A percentile compares a stretch with the other conserved stretches of the same genome.
phyloP scores from a whole-genome alignment of 495 filamentous ascomycete species.

The Penicillium nucicola region DNA sequence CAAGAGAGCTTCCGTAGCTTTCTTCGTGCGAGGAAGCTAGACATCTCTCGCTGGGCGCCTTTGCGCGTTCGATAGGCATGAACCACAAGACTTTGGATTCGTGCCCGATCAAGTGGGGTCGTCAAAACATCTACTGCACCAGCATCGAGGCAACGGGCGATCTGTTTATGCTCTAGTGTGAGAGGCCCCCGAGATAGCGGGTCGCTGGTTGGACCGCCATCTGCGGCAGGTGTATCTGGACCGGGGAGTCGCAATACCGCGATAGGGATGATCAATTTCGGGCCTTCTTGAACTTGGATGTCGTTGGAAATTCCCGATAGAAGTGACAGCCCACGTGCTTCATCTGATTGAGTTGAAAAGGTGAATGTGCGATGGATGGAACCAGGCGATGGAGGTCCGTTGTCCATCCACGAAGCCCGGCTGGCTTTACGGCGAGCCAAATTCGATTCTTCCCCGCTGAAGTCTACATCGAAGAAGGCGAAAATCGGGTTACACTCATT shows the following conservation, averaged over 20 bases:
- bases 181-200: constrained; percentile 36
- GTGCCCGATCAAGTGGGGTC: constrained; percentile 67
- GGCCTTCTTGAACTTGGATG: constrained; percentile 64
- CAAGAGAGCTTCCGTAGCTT: constrained; percentile 80
- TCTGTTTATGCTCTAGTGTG: constrained; percentile 41
- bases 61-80: constrained; percentile 80
- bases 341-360: constrained; percentile 48
- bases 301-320: constrained; percentile 67
- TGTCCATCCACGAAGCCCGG: constrained; percentile 37
- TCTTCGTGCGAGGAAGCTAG: constrained; percentile 59
- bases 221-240: constrained; percentile 20
- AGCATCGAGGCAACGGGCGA: constrained; percentile 71
- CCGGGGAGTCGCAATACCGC: constrained; percentile 55
- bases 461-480: constrained; percentile 68
- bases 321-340: constrained; percentile 65
- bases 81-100: constrained; percentile 68
- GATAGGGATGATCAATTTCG: constrained; percentile 73
- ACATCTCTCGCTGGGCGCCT: constrained; percentile 64
- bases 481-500: constrained; percentile 67
- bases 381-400: constrained; percentile 30
- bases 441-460: constrained; percentile 28
- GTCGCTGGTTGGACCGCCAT: constrained; percentile 25
- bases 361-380: constrained; percentile 41
- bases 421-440: constrained; percentile 35
- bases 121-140: constrained; percentile 83